Evolutionary conservation across 2,329 filamentous ascomycete genomes (phyloP).

Genomic region (Didymosphaeria variabile): DNA sequence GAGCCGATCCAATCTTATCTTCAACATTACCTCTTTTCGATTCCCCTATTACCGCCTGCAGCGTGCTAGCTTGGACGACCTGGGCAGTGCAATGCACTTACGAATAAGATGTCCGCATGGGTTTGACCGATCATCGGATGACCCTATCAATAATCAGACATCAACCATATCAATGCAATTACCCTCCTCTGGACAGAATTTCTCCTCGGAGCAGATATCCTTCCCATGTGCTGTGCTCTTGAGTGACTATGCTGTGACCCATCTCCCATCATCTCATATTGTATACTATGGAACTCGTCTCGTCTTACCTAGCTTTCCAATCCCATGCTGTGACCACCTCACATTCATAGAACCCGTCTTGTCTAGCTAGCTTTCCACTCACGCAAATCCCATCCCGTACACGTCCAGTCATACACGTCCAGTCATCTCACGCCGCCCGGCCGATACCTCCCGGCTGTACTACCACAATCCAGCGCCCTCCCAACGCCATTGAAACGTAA

Average conservation of each 20-base stretch:
- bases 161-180: background rate
- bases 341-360: constrained; percentile 4
- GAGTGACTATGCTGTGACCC: too few relatives aligned
- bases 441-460: constrained; percentile 8
- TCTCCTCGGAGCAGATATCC: too few relatives aligned
- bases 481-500: constrained; percentile 14
- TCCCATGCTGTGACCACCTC: constrained; percentile 4
- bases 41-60: constrained; percentile 6
- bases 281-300: too few relatives aligned
- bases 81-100: background rate
- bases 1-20: constrained; percentile 3
- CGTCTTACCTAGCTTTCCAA: too few relatives aligned
- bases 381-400: too few relatives aligned
- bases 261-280: too few relatives aligned
- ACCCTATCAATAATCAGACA: background rate
- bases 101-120: background rate
- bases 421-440: constrained; percentile 1
- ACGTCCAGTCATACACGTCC: constrained; percentile 6
- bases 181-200: too few relatives aligned
- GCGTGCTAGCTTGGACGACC: constrained; percentile 6
- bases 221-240: constrained; percentile 8
- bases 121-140: too few relatives aligned
- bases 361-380: constrained; percentile 1
- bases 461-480: constrained; percentile 6
- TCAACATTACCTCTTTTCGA: constrained; percentile 18